phyloP scores from a whole-genome alignment of 345 rosid species.

The Schrenkiella parvula region DNA sequence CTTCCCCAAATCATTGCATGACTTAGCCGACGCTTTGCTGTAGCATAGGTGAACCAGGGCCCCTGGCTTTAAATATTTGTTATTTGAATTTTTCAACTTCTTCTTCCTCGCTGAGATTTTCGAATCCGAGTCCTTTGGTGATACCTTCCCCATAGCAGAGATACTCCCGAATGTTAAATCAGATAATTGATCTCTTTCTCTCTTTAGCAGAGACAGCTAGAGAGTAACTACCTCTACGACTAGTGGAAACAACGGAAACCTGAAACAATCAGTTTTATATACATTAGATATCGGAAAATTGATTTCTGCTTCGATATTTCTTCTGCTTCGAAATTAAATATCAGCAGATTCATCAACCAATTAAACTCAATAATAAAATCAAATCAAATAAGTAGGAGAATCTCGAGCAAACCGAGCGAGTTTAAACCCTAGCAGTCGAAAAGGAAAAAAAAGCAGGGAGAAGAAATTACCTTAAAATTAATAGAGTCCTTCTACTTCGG shows the following conservation, averaged over 20 bases:
- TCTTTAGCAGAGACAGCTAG: not conserved
- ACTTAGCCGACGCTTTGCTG: constrained; percentile 47
- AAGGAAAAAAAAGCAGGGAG: not conserved
- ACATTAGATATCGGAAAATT: not conserved
- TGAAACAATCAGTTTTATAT: not conserved
- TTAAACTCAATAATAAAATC: not conserved
- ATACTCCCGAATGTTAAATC: not conserved
- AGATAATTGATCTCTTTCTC: not conserved
- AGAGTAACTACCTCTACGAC: not conserved
- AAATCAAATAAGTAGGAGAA: not conserved
- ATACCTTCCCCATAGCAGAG: constrained; percentile 85
- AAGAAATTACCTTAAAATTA: constrained; percentile 14
- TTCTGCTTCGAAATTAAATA: not conserved
- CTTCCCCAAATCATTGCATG: constrained; percentile 70
- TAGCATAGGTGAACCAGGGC: constrained; percentile 73
- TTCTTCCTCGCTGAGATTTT: constrained; percentile 50
- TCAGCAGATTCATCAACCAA: not conserved
- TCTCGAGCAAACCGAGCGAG: not conserved
- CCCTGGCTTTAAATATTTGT: constrained; percentile 76
- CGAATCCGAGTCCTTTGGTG: constrained; percentile 43
- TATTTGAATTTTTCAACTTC: constrained; percentile 48
- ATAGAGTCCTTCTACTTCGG: not conserved
- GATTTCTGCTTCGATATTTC: not conserved
- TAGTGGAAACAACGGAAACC: not conserved
- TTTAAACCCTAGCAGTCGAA: constrained; percentile 14